These are phyloP conservation scores for Fusarium incarnatum DNA, from an alignment of 2,329 filamentous ascomycete genomes.

Conservation along the genomic window DNA sequence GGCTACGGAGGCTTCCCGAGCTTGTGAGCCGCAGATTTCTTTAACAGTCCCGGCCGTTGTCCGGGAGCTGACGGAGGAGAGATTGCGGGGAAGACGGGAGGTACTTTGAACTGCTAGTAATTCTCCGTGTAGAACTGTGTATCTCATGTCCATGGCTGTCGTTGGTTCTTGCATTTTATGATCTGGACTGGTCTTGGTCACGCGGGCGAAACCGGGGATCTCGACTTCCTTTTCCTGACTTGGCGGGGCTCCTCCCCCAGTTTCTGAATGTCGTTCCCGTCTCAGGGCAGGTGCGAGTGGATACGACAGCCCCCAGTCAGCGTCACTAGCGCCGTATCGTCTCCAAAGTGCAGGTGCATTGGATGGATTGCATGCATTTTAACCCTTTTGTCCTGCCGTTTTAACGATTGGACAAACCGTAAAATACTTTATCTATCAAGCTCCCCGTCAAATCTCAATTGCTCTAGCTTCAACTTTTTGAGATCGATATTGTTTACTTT, in stretches of 20 bases:
- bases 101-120: constrained; percentile 6
- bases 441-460: constrained; percentile 2
- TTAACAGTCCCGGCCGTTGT: constrained; percentile 17
- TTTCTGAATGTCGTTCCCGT: constrained; percentile 12
- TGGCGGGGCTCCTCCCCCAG: constrained; percentile 33
- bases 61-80: constrained; percentile 33
- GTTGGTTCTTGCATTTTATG: not conserved
- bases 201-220: constrained; percentile 45
- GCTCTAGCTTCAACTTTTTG: not conserved
- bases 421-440: constrained; percentile 18
- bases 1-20: constrained; percentile 36
- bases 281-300: constrained; percentile 20
- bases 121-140: constrained; percentile 13
- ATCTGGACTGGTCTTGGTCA: constrained; percentile 18
- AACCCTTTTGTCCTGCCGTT: constrained; percentile 36
- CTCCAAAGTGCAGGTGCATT: constrained; percentile 26
- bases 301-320: constrained; percentile 10
- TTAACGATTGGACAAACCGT: constrained; percentile 11
- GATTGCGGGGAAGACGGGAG: constrained; percentile 16
- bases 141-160: not conserved
- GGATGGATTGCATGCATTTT: constrained; percentile 14
- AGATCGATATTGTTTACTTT: not conserved
- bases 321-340: constrained; percentile 4
- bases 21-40: constrained; percentile 15
- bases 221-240: constrained; percentile 37